Percentiles rank a stretch among this genome's conserved stretches.
These are phyloP conservation scores for Phytophthora pluvialis DNA, from an alignment of 352 stramenopile species.

Conservation along the genomic window DNA sequence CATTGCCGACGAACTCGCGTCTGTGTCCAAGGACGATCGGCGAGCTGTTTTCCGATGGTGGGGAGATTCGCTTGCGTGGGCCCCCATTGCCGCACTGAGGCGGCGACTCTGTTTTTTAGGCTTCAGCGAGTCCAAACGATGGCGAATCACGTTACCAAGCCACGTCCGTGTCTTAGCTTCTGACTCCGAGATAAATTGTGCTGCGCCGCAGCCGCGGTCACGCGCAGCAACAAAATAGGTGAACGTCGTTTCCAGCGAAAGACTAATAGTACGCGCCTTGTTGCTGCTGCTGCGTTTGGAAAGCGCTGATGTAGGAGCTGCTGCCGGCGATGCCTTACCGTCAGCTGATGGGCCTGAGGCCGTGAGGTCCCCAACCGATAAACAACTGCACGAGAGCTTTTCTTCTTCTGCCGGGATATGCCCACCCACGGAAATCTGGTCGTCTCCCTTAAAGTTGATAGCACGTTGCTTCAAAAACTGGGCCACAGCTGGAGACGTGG, in stretches of 20 bases:
- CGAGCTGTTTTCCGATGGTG: slow-evolving; percentile 53
- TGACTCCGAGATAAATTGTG: slow-evolving; percentile 70
- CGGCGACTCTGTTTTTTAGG: slow-evolving; percentile 62
- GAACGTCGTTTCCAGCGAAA: slow-evolving; percentile 74
- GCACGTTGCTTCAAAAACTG: slow-evolving; percentile 67
- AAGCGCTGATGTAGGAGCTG: slow-evolving; percentile 37
- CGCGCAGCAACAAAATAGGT: slow-evolving; percentile 72
- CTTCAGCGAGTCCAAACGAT: slow-evolving; percentile 72
- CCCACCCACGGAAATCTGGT: slow-evolving; percentile 44
- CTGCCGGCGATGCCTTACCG: slow-evolving; percentile 22
- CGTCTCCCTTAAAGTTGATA: slow-evolving; percentile 82
- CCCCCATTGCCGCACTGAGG: slow-evolving; percentile 43
- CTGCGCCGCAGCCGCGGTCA: slow-evolving; percentile 53
- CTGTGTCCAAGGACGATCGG: slow-evolving; percentile 47
- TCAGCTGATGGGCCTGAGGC: slow-evolving; percentile 27
- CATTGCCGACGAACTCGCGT: slow-evolving; percentile 52
- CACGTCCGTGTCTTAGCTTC: slow-evolving; percentile 65
- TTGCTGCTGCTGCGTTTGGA: slow-evolving; percentile 68
- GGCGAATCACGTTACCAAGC: slow-evolving; percentile 67
- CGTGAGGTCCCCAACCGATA: slow-evolving; percentile 67
- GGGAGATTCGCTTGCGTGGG: slow-evolving; percentile 40
- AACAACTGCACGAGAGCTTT: slow-evolving; percentile 67
- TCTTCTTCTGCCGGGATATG: slow-evolving; percentile 62
- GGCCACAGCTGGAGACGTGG: slow-evolving; percentile 55
- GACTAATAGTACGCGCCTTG: slow-evolving; percentile 77